Base-by-base conservation (phyloP, 805 yeast species). In the Tetrapisispora pingtungensis region DNA sequence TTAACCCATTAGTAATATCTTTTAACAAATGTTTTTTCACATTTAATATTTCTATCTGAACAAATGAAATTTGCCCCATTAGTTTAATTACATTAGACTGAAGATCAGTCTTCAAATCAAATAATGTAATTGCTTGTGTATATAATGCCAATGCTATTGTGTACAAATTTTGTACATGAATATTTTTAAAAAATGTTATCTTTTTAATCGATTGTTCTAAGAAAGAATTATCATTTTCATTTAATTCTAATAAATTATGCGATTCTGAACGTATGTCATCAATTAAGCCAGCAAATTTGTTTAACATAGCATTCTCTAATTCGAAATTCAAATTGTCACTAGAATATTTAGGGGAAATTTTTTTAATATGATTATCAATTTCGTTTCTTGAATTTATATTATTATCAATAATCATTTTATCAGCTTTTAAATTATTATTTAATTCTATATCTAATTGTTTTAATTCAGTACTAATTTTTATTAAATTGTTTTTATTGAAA, bases 41-140 rank as follows among this genome's bases (percentile, higher is more conserved):
- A 22, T 61, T 62, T 46, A 70, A 51, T 6, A 64, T 59, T 39
- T 64, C 64, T 20, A 69, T 51, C 49, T 71, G 75, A 2, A 69
- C 58, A 40, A 51, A 58, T 1, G 72, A 65, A 31, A 69, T 58
- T 19, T 64, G 57, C 3, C 65, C 58, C 37, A 55, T 47, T 0
- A 52, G 26, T 3, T 38, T 47, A 22, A 70, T 52, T 1, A 68
- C 56, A 4, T 60, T 48, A 1, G 55, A 54, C 13, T 70, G 64
- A 12, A 72, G 46, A n/a, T 50, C 55, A 13, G 50, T 49, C 46
- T 71, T 73, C 1, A 62, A 48, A 4, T 52, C 55, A 10, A 58
- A 51, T 2, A 56, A 41, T 10, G 50, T 45, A 32, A 52, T 51
- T 6, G 58, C 50, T 44, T 56, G 55, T 10, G 49, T 33, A 42